Base-by-base conservation (phyloP, 495 filamentous ascomycete species). In the Lepidopterella palustris region DNA sequence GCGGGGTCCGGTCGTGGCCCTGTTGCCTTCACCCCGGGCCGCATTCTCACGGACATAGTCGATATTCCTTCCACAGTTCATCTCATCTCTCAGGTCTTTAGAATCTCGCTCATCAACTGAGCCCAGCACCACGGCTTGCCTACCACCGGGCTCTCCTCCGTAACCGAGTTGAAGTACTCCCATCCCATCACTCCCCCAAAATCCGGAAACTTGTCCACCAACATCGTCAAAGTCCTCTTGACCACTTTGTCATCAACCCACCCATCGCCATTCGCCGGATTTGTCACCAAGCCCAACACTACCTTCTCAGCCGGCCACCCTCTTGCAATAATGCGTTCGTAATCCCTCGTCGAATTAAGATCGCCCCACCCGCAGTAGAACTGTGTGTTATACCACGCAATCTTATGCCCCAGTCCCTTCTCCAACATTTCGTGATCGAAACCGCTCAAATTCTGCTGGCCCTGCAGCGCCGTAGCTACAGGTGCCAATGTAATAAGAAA, bases 111-210 rank as follows among this genome's bases (percentile, higher is more conserved):
- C 35, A 42, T 42, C 35, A 42, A 42, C 9, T 42, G 35, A 11
- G 35, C 35, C 35, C 35, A 42, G 35, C 35, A 42, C 35, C 35
- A 42, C 3, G 35, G 35, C 9, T 18, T 42, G 3, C 35, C 35
- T 15, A 42, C 9, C 35, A 18, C 35, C 18, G 9, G 35, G 9
- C 35, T 42, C 3, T 11, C 18, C 35, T 42, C 35, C 35, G 35
- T 42, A 18, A 42, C 18, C 18, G 9, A 42, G 18, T 50, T 50
- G n/a, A 50, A 72, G 64, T 89, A 95, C 69, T 92, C 89, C 89
- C 89, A 95, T 2, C 89, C 88, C 84, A 88, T 87, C 0, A 92
- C 82, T 1, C 89, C 88, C 6, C 89, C 89, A 69, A 92, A 90
- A 26, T 76, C 76, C 2, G 81, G 79, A 57, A 81, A 87, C 57